Conservation (phyloP, 139 green algal species). For the Desmodesmus armatus region DNA sequence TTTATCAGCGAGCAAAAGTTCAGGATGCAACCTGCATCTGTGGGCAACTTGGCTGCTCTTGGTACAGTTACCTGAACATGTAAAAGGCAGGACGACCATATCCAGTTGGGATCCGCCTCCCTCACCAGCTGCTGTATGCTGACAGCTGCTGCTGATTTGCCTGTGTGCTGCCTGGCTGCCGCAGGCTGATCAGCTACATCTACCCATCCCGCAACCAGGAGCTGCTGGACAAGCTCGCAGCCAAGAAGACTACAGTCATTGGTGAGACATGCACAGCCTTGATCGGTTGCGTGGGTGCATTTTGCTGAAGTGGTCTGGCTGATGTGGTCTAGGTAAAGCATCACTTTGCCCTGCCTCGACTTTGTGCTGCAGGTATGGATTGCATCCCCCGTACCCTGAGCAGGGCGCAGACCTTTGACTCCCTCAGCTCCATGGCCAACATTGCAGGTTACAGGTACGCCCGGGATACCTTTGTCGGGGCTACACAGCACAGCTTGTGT, state of each 20-base stretch:
- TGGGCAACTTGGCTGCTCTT: neutral
- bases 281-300: no score
- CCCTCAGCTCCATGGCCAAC: conserved; percentile 88
- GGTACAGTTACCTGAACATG: no score
- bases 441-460: conserved; percentile 82
- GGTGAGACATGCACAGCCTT: no score
- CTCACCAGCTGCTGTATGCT: neutral
- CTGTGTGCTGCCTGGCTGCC: neutral
- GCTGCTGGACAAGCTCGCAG: conserved; percentile 72
- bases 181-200: conserved; percentile 80
- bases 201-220: conserved; percentile 85
- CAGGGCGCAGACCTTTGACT: conserved; percentile 88
- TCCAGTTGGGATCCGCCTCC: neutral
- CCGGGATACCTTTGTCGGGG: neutral
- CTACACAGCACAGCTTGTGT: neutral
- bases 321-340: no score
- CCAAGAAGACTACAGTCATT: conserved; percentile 77
- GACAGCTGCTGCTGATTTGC: neutral
- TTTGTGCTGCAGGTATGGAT: conserved; percentile 80
- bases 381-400: conserved; percentile 87
- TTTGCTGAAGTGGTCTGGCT: no score
- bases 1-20: no score
- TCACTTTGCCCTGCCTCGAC: neutral
- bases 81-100: no score
- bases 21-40: no score